phyloP scores from a whole-genome alignment of 73 alveolate genomes.

The Symbiodinium pilosum region DNA sequence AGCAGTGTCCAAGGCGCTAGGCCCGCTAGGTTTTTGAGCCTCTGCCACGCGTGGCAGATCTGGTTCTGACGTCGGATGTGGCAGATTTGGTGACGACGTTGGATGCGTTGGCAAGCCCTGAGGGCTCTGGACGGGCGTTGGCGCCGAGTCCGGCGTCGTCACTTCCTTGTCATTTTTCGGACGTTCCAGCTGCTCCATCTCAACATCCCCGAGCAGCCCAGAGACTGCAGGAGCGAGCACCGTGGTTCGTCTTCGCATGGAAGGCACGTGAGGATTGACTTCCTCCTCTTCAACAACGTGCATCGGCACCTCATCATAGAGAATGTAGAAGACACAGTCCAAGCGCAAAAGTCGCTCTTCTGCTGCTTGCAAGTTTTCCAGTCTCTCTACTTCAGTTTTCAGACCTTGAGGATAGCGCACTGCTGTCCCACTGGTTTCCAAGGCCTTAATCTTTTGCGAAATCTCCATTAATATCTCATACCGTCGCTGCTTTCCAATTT shows the following conservation, averaged over 20 bases:
- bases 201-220: conserved; percentile 18
- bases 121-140: not conserved
- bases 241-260: conserved; percentile 36
- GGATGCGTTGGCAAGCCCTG: no score
- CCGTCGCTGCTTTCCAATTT: conserved; percentile 76
- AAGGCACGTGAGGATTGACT: not conserved
- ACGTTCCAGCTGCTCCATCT: conserved; percentile 18
- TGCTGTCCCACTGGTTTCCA: conserved; percentile 48
- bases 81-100: no score
- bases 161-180: not conserved
- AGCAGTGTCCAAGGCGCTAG: not conserved
- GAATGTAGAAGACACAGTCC: conserved; percentile 77
- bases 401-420: conserved; percentile 70
- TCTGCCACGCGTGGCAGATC: not conserved
- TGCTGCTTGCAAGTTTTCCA: conserved; percentile 52
- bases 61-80: not conserved
- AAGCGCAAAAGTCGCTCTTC: conserved; percentile 52
- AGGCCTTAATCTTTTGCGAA: conserved; percentile 36
- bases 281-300: conserved; percentile 51
- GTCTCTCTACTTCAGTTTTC: conserved; percentile 13
- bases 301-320: conserved; percentile 75
- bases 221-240: conserved; percentile 72
- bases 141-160: not conserved
- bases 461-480: conserved; percentile 77
- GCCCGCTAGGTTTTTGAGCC: not conserved